Conservation (phyloP, 768 basidiomycete species). For the Mycena alexandri region DNA sequence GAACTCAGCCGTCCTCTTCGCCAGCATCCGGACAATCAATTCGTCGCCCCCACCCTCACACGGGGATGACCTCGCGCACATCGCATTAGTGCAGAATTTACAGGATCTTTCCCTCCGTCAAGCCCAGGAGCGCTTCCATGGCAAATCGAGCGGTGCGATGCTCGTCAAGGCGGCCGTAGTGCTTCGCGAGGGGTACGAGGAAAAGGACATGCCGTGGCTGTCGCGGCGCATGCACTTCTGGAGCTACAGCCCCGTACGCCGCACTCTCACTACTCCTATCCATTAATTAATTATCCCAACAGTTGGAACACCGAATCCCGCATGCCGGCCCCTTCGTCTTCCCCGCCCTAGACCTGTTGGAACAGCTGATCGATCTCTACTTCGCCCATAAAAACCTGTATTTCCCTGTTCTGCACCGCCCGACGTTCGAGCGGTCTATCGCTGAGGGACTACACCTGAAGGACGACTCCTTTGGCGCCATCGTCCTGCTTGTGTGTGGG, state of each 20-base stretch:
- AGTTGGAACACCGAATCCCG: slow-evolving; percentile 12
- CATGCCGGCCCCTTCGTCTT: slow-evolving; percentile 51
- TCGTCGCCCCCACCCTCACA: neutral
- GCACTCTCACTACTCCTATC: no score
- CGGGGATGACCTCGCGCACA: slow-evolving; percentile 23
- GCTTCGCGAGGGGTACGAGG: slow-evolving; percentile 17
- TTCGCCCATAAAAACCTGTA: slow-evolving; percentile 69
- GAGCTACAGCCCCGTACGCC: slow-evolving; percentile 14
- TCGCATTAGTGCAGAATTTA: slow-evolving; percentile 14
- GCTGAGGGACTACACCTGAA: slow-evolving; percentile 62
- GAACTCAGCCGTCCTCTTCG: neutral
- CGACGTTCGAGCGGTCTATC: slow-evolving; percentile 69
- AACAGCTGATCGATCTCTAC: slow-evolving; percentile 69
- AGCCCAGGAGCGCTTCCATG: slow-evolving; percentile 17
- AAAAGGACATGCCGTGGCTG: slow-evolving; percentile 16
- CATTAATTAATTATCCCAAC: neutral
- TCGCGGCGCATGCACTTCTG: slow-evolving; percentile 23
- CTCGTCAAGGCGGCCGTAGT: slow-evolving; percentile 23
- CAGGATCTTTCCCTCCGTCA: neutral
- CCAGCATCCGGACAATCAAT: slow-evolving; percentile 3
- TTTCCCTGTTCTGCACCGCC: slow-evolving; percentile 78
- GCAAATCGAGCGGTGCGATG: slow-evolving; percentile 22
- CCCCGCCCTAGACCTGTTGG: slow-evolving; percentile 66
- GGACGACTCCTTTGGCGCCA: slow-evolving; percentile 61
- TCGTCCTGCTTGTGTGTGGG: slow-evolving; percentile 80